A percentile compares a stretch with the other conserved stretches of the same genome.
phyloP scores from a whole-genome alignment of 1,284 basidiomycete genomes.

The Schizopora paradoxa region DNA sequence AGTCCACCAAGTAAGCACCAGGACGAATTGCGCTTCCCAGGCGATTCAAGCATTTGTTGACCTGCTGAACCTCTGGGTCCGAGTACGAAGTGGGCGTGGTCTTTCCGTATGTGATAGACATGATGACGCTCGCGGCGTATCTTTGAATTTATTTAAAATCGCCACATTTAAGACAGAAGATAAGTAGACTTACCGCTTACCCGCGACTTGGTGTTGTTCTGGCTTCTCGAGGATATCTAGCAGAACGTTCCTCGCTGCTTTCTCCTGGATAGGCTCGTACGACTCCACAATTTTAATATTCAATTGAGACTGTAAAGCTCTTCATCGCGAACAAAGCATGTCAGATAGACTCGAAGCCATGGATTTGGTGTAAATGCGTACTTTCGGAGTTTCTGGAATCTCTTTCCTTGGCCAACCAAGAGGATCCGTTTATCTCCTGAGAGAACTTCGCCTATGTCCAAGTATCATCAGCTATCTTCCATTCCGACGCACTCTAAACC shows the following conservation, averaged over 20 bases:
- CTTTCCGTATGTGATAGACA: slow-evolving; percentile 64
- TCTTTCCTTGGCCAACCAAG: slow-evolving; percentile 15
- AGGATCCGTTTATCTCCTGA: slow-evolving; percentile 23
- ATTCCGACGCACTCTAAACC: too few species aligned
- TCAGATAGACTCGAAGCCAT: neutral
- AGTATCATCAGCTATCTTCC: too few species aligned
- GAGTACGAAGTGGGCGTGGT: slow-evolving; percentile 41
- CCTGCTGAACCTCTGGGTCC: slow-evolving; percentile 51
- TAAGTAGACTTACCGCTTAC: slow-evolving; percentile 41
- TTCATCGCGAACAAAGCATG: slow-evolving; percentile 9
- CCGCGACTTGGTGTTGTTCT: slow-evolving; percentile 45
- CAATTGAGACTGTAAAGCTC: slow-evolving; percentile 48
- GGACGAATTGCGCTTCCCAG: slow-evolving; percentile 48
- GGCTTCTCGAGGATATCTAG: slow-evolving; percentile 49
- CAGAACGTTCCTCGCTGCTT: slow-evolving; percentile 43
- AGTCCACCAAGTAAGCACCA: slow-evolving; percentile 55
- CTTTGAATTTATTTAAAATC: slow-evolving; percentile 32
- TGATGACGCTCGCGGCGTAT: slow-evolving; percentile 58
- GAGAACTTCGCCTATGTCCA: too few species aligned
- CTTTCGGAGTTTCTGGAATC: slow-evolving; percentile 25
- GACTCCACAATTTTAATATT: slow-evolving; percentile 41
- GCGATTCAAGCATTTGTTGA: slow-evolving; percentile 44
- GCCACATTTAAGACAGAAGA: slow-evolving; percentile 3
- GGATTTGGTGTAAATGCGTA: slow-evolving; percentile 12
- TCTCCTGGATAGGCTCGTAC: slow-evolving; percentile 44